Percentiles rank a stretch among this genome's conserved stretches.
Evolutionary conservation across 306 rosid genomes (phyloP).

Genomic region (Amphicarpaea edgeworthii): DNA sequence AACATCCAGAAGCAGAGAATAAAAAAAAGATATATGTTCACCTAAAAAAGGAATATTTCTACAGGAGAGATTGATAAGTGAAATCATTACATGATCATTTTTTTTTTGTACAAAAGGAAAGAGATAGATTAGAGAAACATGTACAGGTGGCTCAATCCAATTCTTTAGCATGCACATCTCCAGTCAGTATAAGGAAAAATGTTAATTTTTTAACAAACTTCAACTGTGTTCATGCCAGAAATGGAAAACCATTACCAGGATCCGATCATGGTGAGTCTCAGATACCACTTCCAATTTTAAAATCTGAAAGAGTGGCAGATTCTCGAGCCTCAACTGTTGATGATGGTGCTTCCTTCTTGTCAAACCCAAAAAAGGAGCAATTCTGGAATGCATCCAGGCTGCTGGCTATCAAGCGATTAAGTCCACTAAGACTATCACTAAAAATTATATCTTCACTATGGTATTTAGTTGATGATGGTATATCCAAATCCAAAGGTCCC

Average conservation of each 20-base stretch:
- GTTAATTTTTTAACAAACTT: slow-evolving; percentile 51
- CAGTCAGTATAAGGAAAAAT: slow-evolving; percentile 54
- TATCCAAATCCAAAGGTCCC: slow-evolving; percentile 87
- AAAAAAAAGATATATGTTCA: slow-evolving; percentile 16
- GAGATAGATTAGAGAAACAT: slow-evolving; percentile 47
- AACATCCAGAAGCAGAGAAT: slow-evolving; percentile 43
- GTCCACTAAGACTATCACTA: slow-evolving; percentile 87
- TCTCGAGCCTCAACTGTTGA: slow-evolving; percentile 69
- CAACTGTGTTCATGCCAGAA: slow-evolving; percentile 41
- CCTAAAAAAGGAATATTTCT: slow-evolving; percentile 29
- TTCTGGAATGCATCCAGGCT: slow-evolving; percentile 99
- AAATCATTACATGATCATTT: slow-evolving; percentile 47
- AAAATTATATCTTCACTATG: slow-evolving; percentile 69
- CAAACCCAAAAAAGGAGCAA: slow-evolving; percentile 89
- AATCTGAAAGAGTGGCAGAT: slow-evolving; percentile 64
- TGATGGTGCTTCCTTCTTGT: slow-evolving; percentile 84
- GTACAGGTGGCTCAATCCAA: slow-evolving; percentile 49
- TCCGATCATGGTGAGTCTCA: slow-evolving; percentile 41
- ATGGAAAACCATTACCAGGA: slow-evolving; percentile 25
- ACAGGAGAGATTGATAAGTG: slow-evolving; percentile 41
- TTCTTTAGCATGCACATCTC: slow-evolving; percentile 55
- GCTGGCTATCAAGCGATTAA: slow-evolving; percentile 97
- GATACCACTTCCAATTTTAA: slow-evolving; percentile 67
- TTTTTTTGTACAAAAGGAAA: slow-evolving; percentile 56
- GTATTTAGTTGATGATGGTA: slow-evolving; percentile 80